Conservation (phyloP, 1,284 basidiomycete species). For the Polyporus tsugae region DNA sequence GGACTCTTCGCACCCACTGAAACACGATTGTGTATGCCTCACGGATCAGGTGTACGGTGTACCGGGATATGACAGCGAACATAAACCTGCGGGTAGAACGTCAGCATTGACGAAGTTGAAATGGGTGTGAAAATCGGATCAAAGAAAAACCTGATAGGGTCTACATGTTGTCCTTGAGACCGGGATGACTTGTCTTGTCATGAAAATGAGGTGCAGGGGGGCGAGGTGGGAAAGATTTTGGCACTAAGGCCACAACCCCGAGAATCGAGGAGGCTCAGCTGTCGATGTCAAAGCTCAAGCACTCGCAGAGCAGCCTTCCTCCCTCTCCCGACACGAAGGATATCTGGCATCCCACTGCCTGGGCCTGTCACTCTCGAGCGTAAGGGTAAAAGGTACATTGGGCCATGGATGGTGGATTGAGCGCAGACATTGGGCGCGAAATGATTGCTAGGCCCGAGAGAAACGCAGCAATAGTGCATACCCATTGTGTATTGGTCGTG, state of each 20-base stretch:
- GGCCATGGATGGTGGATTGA: too few species aligned
- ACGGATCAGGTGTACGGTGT: not conserved
- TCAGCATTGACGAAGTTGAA: not conserved
- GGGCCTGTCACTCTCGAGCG: too few species aligned
- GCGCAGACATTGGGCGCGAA: too few species aligned
- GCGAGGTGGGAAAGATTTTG: too few species aligned
- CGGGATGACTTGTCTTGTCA: conserved; percentile 13
- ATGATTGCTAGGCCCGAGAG: too few species aligned
- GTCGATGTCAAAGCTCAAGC: not conserved
- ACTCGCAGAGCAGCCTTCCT: not conserved
- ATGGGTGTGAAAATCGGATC: not conserved
- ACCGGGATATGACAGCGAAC: not conserved
- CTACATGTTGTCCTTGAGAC: conserved; percentile 5
- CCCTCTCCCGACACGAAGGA: not conserved
- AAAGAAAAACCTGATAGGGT: not conserved
- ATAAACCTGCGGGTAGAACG: not conserved
- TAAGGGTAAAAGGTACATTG: too few species aligned
- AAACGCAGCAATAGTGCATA: too few species aligned
- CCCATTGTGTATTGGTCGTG: too few species aligned
- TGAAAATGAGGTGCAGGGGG: not conserved
- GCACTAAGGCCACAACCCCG: too few species aligned
- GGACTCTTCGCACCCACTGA: too few species aligned
- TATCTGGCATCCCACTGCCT: too few species aligned
- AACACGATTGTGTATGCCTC: not conserved
- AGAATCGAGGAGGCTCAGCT: not conserved